Evolutionary conservation across 306 rosid species (phyloP), one percentile per base, ranked within the genome.

Genomic region (Dalbergia cochinchinensis): DNA sequence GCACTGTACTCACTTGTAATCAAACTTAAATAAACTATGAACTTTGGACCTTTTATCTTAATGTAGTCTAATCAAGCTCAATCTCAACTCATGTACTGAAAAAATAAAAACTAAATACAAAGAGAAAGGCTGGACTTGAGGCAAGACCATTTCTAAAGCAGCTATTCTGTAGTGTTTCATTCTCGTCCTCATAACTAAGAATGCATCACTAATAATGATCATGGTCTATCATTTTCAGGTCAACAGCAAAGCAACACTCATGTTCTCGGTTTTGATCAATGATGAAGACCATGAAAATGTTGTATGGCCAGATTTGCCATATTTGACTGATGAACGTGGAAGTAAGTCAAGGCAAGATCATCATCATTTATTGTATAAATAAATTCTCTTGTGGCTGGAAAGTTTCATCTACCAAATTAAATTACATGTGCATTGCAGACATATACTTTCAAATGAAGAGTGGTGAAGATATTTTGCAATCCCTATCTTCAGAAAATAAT

Each of bases 241-340:
- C 65, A 95, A 89, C 88, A 90, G 92, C 91, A 95, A 91, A 83
- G 98, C 96, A 63, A 92, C 98, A 19, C 76, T 95, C 63, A 87
- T 93, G 92, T 85, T 95, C 83, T 83, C 96, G 37, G 84, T 85
- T 82, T 53, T 91, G 90, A 72, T 95, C 65, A 69, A 85, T 22
- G 93, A 91, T 18, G 95, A 95, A 83, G 88, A 85, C 84, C 89
- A 90, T 77, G 97, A 93, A 71, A 91, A 93, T 84, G 83, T 89
- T 78, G 80, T 95, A 78, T 93, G 92, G 97, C 99, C 99, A 4
- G 98, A 95, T 76, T 85, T 95, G 89, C 97, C 97, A 63, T 93
- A 93, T 86, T 90, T 93, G 86, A 90, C 94, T 71, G 99, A 95
- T 86, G 96, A 93, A 73, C 94, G 83, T 84, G 99, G 98, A 89